Evolutionary conservation across 1,284 basidiomycete species (phyloP), one percentile per base, ranked within the genome.

Genomic region (Sphaerobolus stellatus): DNA sequence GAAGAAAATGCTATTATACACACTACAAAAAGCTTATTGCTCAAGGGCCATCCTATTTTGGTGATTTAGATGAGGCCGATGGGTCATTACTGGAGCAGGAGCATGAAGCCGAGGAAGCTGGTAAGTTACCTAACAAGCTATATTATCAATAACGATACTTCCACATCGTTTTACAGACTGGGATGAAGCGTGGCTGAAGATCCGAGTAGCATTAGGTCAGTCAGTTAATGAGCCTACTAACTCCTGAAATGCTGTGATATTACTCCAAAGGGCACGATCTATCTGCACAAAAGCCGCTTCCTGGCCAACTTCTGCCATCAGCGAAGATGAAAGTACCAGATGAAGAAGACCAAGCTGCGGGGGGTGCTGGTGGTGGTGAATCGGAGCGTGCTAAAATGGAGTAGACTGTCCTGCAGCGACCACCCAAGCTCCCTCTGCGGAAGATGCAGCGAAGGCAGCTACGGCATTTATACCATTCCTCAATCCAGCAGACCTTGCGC

Each of bases 21-120:
- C 88, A 83, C 64, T 98, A 94, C 73, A 90, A 90, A 70, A 92
- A 90, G 69, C 98, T 96, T 68, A 82, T 85, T 68, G 86, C 90
- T 62, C 91, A 94, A 66, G 92, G 90, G 0, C 90, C 92, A 2
- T 79, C 83, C 0, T 98, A 98, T 68, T 98, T 89, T 68, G 95
- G 97, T 3, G 94, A 99, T 68, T 67, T 88, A 14, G 95, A 98
- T 65, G 95, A 98, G 67, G 72, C 76, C 25, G 91, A 94, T 61
- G 84, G 79, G 8, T 71, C 73, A 24, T 68, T 98, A 29, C 67
- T 94, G 7, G 76, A 80, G 59, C 90, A 80, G 64, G 94, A 98
- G 71, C 74, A 72, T 54, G 77, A 79, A 56, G 79, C 80, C 34
- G 91, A 94, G 66, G 78, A 87, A 57, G 82, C 87, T 71, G 90